Evolutionary conservation across 2,329 filamentous ascomycete species (phyloP).

Genomic region (Pestalotiopsis sp.): DNA sequence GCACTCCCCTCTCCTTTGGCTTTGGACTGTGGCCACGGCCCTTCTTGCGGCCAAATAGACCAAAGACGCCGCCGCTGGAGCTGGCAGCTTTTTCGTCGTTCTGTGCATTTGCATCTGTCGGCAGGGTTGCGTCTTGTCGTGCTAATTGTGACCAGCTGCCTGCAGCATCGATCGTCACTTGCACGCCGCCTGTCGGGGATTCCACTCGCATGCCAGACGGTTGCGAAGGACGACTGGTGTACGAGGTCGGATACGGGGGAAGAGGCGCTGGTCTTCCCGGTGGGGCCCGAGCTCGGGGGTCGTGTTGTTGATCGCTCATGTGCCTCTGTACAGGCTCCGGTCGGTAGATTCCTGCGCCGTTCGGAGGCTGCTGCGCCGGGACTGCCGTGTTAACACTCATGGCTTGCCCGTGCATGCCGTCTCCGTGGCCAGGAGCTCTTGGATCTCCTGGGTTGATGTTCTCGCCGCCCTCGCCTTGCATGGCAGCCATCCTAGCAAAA

Average conservation of each 20-base stretch:
- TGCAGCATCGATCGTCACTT: slow-evolving; percentile 86
- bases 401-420: slow-evolving; percentile 19
- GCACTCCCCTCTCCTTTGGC: slow-evolving; percentile 87
- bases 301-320: slow-evolving; percentile 1
- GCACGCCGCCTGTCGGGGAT: slow-evolving; percentile 81
- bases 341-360: slow-evolving; percentile 13
- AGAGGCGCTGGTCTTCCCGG: slow-evolving; percentile 25
- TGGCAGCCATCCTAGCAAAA: slow-evolving; percentile 39
- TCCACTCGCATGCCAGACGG: slow-evolving; percentile 70
- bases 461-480: slow-evolving; percentile 27
- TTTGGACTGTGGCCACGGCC: slow-evolving; percentile 90
- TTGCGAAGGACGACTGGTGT: slow-evolving; percentile 48
- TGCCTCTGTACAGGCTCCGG: slow-evolving; percentile 12
- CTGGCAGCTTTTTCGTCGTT: slow-evolving; percentile 56
- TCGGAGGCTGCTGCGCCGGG: slow-evolving; percentile 5
- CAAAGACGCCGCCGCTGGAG: slow-evolving; percentile 81
- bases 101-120: slow-evolving; percentile 63
- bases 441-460: not conserved
- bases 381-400: slow-evolving; percentile 17
- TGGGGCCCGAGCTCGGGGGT: not conserved
- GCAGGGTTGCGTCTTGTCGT: slow-evolving; percentile 77
- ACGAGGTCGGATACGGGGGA: slow-evolving; percentile 51
- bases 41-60: slow-evolving; percentile 87
- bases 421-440: slow-evolving; percentile 8
- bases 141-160: slow-evolving; percentile 92